Evolutionary conservation across 257 asterid species (phyloP).

Genomic region (Hygrophila difformis): DNA sequence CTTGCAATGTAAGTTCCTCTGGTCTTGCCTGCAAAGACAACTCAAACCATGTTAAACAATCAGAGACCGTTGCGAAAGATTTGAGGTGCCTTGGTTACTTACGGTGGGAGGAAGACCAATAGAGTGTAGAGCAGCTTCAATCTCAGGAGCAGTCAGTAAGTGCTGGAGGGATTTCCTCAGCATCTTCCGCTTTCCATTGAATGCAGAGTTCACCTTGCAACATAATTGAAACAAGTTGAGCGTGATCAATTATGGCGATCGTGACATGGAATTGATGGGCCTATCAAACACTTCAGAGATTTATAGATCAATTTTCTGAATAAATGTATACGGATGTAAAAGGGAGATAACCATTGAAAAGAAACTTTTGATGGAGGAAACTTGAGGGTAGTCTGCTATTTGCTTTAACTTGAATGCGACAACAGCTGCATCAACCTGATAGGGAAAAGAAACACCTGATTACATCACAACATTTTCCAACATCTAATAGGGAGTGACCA

Average conservation of each 20-base stretch:
- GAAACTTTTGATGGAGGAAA: constrained; percentile 83
- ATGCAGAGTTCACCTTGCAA: constrained; percentile 83
- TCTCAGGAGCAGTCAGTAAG: constrained; percentile 56
- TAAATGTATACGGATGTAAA: neutral
- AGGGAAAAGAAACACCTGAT: constrained; percentile 1
- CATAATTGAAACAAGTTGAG: constrained; percentile 3
- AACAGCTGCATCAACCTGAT: constrained; percentile 92
- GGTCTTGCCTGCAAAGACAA: constrained; percentile 72
- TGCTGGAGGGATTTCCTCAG: constrained; percentile 83
- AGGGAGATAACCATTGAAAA: constrained; percentile 62
- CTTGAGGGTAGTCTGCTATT: constrained; percentile 56
- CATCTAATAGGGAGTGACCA: neutral
- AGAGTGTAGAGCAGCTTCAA: constrained; percentile 66
- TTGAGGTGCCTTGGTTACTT: too few relatives aligned
- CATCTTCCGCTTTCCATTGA: constrained; percentile 95
- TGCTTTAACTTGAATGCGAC: constrained; percentile 70
- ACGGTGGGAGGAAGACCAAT: constrained; percentile 70
- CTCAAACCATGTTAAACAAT: neutral
- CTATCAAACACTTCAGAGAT: neutral
- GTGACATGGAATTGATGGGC: too few relatives aligned
- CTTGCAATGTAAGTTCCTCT: constrained; percentile 73
- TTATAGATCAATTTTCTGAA: neutral
- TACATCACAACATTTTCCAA: too few relatives aligned
- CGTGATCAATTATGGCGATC: too few relatives aligned
- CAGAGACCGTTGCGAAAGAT: neutral